phyloP scores from a whole-genome alignment of 1,139 yeast genomes.

The Diutina neorugosa region DNA sequence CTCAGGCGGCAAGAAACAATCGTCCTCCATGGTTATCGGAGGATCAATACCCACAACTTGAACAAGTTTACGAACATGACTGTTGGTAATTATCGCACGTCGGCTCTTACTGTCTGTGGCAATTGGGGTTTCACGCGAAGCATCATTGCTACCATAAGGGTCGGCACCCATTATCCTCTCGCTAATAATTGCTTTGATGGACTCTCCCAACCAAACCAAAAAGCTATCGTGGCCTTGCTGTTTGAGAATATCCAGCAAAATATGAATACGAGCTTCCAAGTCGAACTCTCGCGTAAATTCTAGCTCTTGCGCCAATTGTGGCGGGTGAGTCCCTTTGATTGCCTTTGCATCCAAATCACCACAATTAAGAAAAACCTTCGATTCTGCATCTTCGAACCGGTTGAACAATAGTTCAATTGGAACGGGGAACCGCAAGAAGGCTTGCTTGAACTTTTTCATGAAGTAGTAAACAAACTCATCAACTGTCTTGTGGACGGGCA shows the following conservation, averaged over 20 bases:
- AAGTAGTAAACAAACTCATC: constrained; percentile 57
- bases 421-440: constrained; percentile 40
- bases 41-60: constrained; percentile 23
- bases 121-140: neutral
- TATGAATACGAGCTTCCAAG: neutral
- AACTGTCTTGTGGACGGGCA: constrained; percentile 41
- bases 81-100: constrained; percentile 23
- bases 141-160: neutral
- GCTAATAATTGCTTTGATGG: neutral
- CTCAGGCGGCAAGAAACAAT: constrained; percentile 19
- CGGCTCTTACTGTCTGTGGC: constrained; percentile 3
- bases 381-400: constrained; percentile 35
- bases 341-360: constrained; percentile 32
- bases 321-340: neutral
- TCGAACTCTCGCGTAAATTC: neutral
- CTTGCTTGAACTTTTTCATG: constrained; percentile 47
- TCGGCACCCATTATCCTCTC: neutral
- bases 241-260: neutral
- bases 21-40: constrained; percentile 16
- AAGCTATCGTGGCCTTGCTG: neutral
- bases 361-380: constrained; percentile 26
- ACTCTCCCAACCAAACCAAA: neutral
- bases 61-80: constrained; percentile 23
- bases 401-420: constrained; percentile 63
- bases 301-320: neutral